Percentiles rank a stretch among this genome's conserved stretches.
Conservation (phyloP, 345 rosid genomes). For the Lumnitzera littorea region DNA sequence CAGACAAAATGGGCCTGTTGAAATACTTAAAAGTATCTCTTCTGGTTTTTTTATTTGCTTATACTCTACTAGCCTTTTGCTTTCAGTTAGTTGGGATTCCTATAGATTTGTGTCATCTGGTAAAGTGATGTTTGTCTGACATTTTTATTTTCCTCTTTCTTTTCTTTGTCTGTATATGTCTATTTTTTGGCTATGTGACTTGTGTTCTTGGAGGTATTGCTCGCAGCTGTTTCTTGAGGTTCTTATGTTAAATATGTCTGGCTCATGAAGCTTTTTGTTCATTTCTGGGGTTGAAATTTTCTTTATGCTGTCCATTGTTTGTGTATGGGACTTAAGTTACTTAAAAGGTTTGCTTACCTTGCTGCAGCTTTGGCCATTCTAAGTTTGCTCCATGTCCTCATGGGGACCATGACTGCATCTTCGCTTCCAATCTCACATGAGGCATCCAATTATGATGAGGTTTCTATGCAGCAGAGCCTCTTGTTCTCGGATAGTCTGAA, state of each 20-base stretch:
- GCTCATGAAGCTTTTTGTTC: too few relatives aligned
- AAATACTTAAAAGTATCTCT: not conserved
- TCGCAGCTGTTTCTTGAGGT: too few relatives aligned
- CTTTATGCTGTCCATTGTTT: too few relatives aligned
- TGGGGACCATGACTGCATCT: slow-evolving; percentile 51
- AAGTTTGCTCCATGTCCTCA: slow-evolving; percentile 3
- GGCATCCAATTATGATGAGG: slow-evolving; percentile 69
- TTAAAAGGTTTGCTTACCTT: too few relatives aligned
- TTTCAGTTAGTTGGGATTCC: slow-evolving; percentile 1
- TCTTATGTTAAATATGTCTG: too few relatives aligned
- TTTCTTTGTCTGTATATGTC: slow-evolving; percentile 4
- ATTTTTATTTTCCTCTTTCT: slow-evolving; percentile 9
- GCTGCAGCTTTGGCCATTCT: not conserved
- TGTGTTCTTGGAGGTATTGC: too few relatives aligned
- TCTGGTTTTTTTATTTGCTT: not conserved
- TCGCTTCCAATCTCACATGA: slow-evolving; percentile 42
- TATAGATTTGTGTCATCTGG: slow-evolving; percentile 19
- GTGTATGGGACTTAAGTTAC: too few relatives aligned
- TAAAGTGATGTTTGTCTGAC: slow-evolving; percentile 21
- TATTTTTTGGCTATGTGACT: not conserved
- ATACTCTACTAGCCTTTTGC: not conserved
- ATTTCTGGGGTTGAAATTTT: too few relatives aligned
- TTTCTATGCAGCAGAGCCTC: slow-evolving; percentile 76
- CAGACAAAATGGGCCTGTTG: slow-evolving; percentile 26
- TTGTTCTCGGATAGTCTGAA: slow-evolving; percentile 81